These are phyloP conservation scores for Talaromyces marneffei DNA, from an alignment of 2,329 filamentous ascomycete genomes.

Conservation along the genomic window DNA sequence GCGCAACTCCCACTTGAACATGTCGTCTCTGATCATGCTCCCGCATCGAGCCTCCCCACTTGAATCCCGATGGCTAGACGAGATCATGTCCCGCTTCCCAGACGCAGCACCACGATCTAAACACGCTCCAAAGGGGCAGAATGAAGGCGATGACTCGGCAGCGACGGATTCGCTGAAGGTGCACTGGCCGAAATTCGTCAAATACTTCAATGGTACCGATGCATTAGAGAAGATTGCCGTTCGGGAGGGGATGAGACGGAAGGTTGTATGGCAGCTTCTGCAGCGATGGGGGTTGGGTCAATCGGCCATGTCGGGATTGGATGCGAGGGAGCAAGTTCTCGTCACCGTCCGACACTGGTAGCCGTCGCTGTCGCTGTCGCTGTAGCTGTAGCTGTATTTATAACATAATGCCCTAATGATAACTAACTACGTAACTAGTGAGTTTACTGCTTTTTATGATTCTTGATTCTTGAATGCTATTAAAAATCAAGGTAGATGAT, in stretches of 20 bases:
- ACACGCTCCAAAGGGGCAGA: slow-evolving; percentile 5
- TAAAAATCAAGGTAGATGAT: background rate
- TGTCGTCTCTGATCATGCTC: slow-evolving; percentile 66
- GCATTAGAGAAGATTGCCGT: slow-evolving; percentile 80
- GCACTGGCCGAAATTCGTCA: slow-evolving; percentile 67
- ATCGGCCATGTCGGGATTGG: slow-evolving; percentile 24
- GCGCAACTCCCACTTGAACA: slow-evolving; percentile 27
- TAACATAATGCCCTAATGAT: background rate
- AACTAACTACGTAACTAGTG: no score
- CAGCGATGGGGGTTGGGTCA: slow-evolving; percentile 59
- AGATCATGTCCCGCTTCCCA: slow-evolving; percentile 38
- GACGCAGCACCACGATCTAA: slow-evolving; percentile 16
- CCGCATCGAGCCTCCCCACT: slow-evolving; percentile 72
- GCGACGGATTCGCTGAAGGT: slow-evolving; percentile 44
- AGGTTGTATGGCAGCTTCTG: slow-evolving; percentile 52
- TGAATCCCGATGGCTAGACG: slow-evolving; percentile 64
- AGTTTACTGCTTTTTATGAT: background rate
- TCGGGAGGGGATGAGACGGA: slow-evolving; percentile 80
- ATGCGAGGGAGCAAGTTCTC: slow-evolving; percentile 41
- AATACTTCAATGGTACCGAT: slow-evolving; percentile 81
- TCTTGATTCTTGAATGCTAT: background rate
- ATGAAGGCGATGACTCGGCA: slow-evolving; percentile 23
- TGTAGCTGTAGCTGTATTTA: background rate
- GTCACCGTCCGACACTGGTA: slow-evolving; percentile 67
- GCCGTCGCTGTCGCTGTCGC: no score